A percentile compares a stretch with the other conserved stretches of the same genome.
phyloP scores from a whole-genome alignment of 495 filamentous ascomycete species.

The Penicillium antarcticum region DNA sequence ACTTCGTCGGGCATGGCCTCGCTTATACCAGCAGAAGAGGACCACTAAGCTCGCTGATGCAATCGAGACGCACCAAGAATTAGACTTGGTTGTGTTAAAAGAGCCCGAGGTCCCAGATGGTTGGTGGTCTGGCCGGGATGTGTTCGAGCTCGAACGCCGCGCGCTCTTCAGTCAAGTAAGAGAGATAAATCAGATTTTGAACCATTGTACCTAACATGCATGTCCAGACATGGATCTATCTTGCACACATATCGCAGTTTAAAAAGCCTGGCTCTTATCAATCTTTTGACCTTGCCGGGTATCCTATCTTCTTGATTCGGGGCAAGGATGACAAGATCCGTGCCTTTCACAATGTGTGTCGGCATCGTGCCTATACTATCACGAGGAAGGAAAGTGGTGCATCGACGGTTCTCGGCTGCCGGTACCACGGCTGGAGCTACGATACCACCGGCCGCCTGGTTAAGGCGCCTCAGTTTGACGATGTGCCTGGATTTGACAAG shows the following conservation, averaged over 20 bases:
- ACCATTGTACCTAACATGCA: neutral
- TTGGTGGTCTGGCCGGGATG: slow-evolving; percentile 42
- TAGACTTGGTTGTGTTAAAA: slow-evolving; percentile 25
- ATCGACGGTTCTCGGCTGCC: slow-evolving; percentile 51
- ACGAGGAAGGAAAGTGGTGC: slow-evolving; percentile 48
- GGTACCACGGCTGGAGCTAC: slow-evolving; percentile 65
- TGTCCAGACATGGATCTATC: slow-evolving; percentile 44
- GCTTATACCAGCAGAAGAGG: slow-evolving; percentile 1
- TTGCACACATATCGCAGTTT: slow-evolving; percentile 45
- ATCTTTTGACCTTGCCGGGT: slow-evolving; percentile 45
- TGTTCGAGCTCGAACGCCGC: slow-evolving; percentile 51
- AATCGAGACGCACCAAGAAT: neutral
- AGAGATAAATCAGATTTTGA: neutral
- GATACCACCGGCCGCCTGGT: slow-evolving; percentile 52
- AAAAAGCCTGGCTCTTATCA: slow-evolving; percentile 48
- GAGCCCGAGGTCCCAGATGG: slow-evolving; percentile 39
- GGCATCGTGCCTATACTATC: slow-evolving; percentile 56
- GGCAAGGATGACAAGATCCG: slow-evolving; percentile 48
- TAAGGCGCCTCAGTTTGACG: slow-evolving; percentile 58
- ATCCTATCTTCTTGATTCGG: slow-evolving; percentile 45
- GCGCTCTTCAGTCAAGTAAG: slow-evolving; percentile 49
- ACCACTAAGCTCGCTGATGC: neutral
- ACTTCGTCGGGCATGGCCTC: slow-evolving; percentile 7
- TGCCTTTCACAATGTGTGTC: slow-evolving; percentile 60
- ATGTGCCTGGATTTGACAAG: slow-evolving; percentile 53